A percentile compares a stretch with the other conserved stretches of the same genome.
These are phyloP conservation scores for Gaillardinia entomophila DNA, from an alignment of 805 yeast genomes.

Conservation along the genomic window DNA sequence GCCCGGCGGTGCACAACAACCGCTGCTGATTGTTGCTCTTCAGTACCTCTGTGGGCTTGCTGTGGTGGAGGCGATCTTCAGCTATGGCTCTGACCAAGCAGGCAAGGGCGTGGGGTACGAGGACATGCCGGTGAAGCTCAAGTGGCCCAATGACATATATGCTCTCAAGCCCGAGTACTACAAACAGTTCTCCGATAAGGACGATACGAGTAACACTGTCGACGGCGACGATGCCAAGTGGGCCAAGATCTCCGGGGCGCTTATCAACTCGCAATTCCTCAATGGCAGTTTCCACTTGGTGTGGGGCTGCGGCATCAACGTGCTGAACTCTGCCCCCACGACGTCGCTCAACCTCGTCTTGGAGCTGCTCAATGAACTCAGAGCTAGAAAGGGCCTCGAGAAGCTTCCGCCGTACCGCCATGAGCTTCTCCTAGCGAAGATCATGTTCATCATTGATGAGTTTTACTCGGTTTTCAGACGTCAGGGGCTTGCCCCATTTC, in stretches of 20 bases:
- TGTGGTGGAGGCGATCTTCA: constrained; percentile 65
- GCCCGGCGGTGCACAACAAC: constrained; percentile 36
- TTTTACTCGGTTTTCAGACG: constrained; percentile 52
- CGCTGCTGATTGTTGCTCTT: constrained; percentile 65
- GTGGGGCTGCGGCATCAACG: constrained; percentile 84
- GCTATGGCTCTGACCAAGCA: constrained; percentile 40
- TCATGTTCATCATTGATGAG: constrained; percentile 59
- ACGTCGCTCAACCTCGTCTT: constrained; percentile 78
- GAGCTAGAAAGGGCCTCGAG: constrained; percentile 36
- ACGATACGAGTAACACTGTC: constrained; percentile 28
- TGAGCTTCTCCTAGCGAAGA: constrained; percentile 59
- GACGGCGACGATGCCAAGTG: constrained; percentile 59
- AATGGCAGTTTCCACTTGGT: constrained; percentile 59
- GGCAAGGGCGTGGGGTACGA: constrained; percentile 52
- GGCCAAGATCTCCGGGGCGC: constrained; percentile 76
- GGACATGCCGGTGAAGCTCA: constrained; percentile 71
- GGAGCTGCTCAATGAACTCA: constrained; percentile 48
- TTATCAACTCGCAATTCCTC: constrained; percentile 72
- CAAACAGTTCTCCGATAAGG: constrained; percentile 20
- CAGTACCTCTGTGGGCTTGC: constrained; percentile 87
- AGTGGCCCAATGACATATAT: constrained; percentile 97
- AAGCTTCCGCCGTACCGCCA: constrained; percentile 42
- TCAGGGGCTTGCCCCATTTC: constrained; percentile 64
- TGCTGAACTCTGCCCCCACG: constrained; percentile 83
- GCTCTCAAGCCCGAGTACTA: constrained; percentile 60